Conservation (phyloP, 2,329 filamentous ascomycete species). For the Neofusicoccum cordaticola region DNA sequence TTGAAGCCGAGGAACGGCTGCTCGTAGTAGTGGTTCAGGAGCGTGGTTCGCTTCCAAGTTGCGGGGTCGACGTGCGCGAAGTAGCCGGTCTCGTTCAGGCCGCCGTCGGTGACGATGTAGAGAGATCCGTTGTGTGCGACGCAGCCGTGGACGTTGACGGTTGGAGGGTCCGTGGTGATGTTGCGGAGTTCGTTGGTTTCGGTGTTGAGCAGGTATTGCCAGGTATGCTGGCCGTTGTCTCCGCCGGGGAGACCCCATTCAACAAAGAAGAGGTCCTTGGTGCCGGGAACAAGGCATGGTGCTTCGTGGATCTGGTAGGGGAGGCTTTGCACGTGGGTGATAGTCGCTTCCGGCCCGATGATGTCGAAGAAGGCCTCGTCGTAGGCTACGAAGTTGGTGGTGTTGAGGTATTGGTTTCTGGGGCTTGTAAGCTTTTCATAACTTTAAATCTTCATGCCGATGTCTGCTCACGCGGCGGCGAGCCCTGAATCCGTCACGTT, state of each 20-base stretch:
- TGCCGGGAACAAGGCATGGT: conserved; percentile 19
- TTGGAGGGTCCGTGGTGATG: conserved; percentile 19
- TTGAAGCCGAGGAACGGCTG: conserved; percentile 21
- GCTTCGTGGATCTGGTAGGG: conserved; percentile 21
- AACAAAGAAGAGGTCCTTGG: conserved; percentile 20
- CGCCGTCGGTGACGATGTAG: conserved; percentile 21
- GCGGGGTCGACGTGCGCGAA: conserved; percentile 19
- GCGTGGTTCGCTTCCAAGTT: conserved; percentile 13
- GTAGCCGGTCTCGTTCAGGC: conserved; percentile 10
- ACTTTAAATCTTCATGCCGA: not conserved
- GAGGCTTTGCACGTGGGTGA: conserved; percentile 19
- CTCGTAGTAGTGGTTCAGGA: conserved; percentile 20
- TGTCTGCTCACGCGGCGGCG: not conserved
- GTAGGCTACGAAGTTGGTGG: conserved; percentile 22
- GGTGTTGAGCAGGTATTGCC: conserved; percentile 20
- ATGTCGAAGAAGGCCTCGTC: conserved; percentile 22
- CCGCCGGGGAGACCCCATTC: conserved; percentile 21
- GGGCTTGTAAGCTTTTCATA: not conserved
- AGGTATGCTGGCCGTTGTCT: conserved; percentile 19
- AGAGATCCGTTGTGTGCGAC: conserved; percentile 10
- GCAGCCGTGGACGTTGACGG: conserved; percentile 19
- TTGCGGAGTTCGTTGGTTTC: conserved; percentile 17
- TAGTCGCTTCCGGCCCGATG: conserved; percentile 18
- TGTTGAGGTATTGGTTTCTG: conserved; percentile 18
- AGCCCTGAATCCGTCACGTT: conserved; percentile 7